Evolutionary conservation across 768 basidiomycete genomes (phyloP).

Genomic region (Pleurotus platypus): DNA sequence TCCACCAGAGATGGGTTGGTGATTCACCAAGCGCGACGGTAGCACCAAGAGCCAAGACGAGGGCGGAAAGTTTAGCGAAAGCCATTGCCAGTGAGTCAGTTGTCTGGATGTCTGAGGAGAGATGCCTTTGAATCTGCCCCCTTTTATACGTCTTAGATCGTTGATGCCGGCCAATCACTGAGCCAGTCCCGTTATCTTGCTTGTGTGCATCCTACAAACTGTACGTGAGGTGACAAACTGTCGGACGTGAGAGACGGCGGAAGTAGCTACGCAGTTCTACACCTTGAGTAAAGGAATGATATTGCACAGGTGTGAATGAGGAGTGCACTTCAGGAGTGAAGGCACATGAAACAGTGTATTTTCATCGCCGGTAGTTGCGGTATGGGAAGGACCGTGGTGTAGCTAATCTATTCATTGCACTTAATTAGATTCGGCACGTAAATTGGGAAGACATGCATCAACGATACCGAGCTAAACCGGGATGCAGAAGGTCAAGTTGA

Average conservation of each 20-base stretch:
- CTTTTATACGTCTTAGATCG: not conserved
- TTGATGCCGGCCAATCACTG: not conserved
- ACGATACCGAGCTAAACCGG: not conserved
- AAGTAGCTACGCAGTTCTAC: not conserved
- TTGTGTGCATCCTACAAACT: not conserved
- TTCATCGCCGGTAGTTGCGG: not conserved
- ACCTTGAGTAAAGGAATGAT: not conserved
- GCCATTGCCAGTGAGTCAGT: conserved; percentile 1
- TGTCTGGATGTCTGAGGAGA: not conserved
- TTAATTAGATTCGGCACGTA: not conserved
- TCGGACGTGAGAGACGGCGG: not conserved
- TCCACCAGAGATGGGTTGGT: not conserved
- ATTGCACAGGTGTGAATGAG: conserved; percentile 2
- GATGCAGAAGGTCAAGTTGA: not conserved
- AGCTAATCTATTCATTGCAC: not conserved
- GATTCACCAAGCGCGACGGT: not conserved
- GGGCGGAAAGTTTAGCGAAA: conserved; percentile 1
- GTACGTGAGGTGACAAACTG: not conserved
- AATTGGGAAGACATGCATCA: not conserved
- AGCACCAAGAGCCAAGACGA: conserved; percentile 6
- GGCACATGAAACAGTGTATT: not conserved
- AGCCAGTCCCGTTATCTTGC: not conserved
- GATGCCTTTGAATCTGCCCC: not conserved
- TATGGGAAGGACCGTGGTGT: not conserved
- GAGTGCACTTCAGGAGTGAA: not conserved